These are phyloP conservation scores for Fraxinus platypoda DNA, from an alignment of 305 asterid species.

Conservation along the genomic window DNA sequence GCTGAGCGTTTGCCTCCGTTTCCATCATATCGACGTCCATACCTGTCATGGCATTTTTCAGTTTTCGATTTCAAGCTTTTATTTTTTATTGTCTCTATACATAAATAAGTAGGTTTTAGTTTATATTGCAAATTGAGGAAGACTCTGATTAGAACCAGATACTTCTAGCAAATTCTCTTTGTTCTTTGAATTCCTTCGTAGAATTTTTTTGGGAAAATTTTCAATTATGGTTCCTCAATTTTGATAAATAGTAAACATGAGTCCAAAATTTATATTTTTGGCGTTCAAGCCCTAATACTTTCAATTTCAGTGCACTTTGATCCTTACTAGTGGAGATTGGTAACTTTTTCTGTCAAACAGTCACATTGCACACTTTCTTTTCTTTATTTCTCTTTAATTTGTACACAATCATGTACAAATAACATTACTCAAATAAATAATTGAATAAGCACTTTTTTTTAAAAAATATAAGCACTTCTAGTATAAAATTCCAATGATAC, in stretches of 20 bases:
- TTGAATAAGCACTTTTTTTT: not conserved
- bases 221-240: not conserved
- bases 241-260: not conserved
- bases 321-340: not conserved
- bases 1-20: constrained; percentile 39
- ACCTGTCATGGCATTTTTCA: constrained; percentile 55
- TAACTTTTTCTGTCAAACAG: not conserved
- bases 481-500: not conserved
- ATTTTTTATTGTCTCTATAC: not conserved
- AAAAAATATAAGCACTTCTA: no score
- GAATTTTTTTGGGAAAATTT: not conserved
- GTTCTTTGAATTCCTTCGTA: not conserved
- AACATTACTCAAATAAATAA: not conserved
- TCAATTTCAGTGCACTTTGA: not conserved
- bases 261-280: not conserved
- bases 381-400: not conserved
- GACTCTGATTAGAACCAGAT: not conserved
- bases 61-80: not conserved
- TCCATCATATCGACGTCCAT: constrained; percentile 71
- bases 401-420: no score
- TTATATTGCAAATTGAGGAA: not conserved
- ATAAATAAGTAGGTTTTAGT: not conserved
- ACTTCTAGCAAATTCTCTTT: not conserved
- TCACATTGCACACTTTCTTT: not conserved
- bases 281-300: not conserved